phyloP scores from a whole-genome alignment of 148 eudicot species.

The Pharnaceum exiguum region DNA sequence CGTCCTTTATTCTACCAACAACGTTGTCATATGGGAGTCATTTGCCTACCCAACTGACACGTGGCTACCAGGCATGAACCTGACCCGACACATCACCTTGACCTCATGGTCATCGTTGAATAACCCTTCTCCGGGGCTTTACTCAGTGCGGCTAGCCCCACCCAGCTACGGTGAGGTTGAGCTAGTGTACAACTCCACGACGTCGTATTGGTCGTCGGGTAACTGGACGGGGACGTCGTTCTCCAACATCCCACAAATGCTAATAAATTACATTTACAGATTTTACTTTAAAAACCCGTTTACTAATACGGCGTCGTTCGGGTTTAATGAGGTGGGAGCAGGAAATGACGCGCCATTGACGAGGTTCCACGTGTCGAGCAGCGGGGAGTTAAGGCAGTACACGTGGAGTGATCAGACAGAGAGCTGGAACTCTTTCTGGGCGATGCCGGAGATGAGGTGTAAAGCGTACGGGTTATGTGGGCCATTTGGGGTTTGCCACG shows the following conservation, averaged over 20 bases:
- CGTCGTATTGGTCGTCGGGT: slow-evolving; percentile 62
- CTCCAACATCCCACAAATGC: slow-evolving; percentile 71
- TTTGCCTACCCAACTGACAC: slow-evolving; percentile 75
- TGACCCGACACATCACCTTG: slow-evolving; percentile 28
- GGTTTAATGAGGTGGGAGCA: slow-evolving; percentile 44
- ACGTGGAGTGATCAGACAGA: slow-evolving; percentile 61
- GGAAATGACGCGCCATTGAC: slow-evolving; percentile 46
- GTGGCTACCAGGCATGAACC: slow-evolving; percentile 81
- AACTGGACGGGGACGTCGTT: slow-evolving; percentile 63
- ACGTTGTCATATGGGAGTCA: slow-evolving; percentile 59
- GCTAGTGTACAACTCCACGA: slow-evolving; percentile 26
- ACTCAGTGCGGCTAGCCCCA: slow-evolving; percentile 47
- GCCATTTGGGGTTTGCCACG: slow-evolving; percentile 46
- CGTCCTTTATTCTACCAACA: slow-evolving; percentile 18
- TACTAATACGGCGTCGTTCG: slow-evolving; percentile 52
- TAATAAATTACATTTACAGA: slow-evolving; percentile 58
- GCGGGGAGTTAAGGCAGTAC: slow-evolving; percentile 60
- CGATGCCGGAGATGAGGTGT: slow-evolving; percentile 59
- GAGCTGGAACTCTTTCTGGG: slow-evolving; percentile 74
- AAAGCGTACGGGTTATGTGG: slow-evolving; percentile 60
- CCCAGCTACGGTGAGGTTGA: slow-evolving; percentile 66
- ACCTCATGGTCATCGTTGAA: slow-evolving; percentile 44
- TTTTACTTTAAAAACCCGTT: slow-evolving; percentile 49
- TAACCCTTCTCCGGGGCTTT: slow-evolving; percentile 66
- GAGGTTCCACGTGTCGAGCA: slow-evolving; percentile 37